Evolutionary conservation across 78 protist genomes (phyloP).

Genomic region (Capsaspora owczarzaki): DNA sequence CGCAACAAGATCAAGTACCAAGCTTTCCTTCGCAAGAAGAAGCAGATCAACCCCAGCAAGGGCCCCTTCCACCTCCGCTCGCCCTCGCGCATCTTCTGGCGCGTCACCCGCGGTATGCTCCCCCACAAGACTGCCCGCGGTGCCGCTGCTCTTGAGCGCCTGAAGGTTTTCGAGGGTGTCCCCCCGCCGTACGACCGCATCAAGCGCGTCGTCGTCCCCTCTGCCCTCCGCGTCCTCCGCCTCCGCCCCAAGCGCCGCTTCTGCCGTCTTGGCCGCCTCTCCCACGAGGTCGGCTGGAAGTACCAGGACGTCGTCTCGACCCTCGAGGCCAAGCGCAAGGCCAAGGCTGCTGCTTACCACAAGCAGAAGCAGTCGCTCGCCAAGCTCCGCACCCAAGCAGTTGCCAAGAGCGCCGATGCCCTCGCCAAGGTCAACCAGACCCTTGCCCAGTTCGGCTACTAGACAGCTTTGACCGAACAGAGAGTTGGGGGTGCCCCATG

Average conservation of each 20-base stretch:
- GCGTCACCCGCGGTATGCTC: constrained; percentile 96
- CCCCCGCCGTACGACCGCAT: constrained; percentile 88
- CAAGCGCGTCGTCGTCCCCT: constrained; percentile 92
- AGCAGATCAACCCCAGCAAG: constrained; percentile 86
- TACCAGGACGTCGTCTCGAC: constrained; percentile 72
- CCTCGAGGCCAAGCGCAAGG: constrained; percentile 92
- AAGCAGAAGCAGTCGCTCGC: constrained; percentile 53
- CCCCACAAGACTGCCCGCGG: constrained; percentile 98
- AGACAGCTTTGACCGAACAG: background rate
- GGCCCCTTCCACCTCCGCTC: constrained; percentile 90
- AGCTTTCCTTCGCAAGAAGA: constrained; percentile 65
- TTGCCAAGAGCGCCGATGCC: background rate
- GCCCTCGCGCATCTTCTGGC: constrained; percentile 88
- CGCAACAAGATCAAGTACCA: constrained; percentile 88
- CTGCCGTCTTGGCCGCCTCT: constrained; percentile 81
- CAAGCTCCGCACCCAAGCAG: constrained; percentile 20
- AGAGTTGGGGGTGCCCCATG: background rate
- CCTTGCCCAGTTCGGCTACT: constrained; percentile 22
- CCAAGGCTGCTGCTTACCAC: constrained; percentile 54
- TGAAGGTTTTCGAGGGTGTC: constrained; percentile 92
- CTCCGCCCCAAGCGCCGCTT: constrained; percentile 72
- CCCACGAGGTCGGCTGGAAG: constrained; percentile 95
- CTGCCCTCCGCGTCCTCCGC: constrained; percentile 85
- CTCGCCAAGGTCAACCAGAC: constrained; percentile 10
- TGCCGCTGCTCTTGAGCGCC: constrained; percentile 80